Evolutionary conservation across 2,329 filamentous ascomycete species (phyloP), one percentile per base, ranked within the genome.

Genomic region (Albifimbria verrucaria): DNA sequence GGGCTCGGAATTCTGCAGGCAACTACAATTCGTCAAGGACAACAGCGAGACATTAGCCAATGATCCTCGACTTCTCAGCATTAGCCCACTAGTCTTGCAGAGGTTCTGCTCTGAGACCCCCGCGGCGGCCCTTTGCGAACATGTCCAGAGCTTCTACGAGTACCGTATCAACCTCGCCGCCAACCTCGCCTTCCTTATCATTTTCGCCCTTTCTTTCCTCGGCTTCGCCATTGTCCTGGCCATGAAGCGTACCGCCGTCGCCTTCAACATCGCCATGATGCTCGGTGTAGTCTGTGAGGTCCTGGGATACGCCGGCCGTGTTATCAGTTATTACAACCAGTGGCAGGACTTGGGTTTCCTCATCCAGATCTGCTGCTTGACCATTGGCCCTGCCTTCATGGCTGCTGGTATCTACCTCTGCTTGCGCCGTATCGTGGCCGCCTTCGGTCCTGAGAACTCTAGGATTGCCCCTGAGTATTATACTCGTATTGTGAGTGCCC

Each of bases 361-460:
- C 52, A 78, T 84, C 36, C 82, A 87, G 64, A 79, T 85, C 36
- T 77, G 81, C 62, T 82, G 78, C 57, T 72, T 89, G 52, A 88
- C 85, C 3, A 78, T 88, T 54, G 85, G 75, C 0, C 85, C 86
- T 0, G 84, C 84, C 1, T 88, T 87, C 62, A 74, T 87, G 64
- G 78, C 82, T 9, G 85, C 82, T 1, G 81, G 77, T 2, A 77
- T 88, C 41, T 89, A 89, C 62, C 70, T 89, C 49, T 85, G 81
- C 55, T 70, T 88, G 48, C 65, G 76, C 11, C 68, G 73, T 39
- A 78, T 81, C 55, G 77, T 80, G 11, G 67, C 69, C 47, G 74
- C 71, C 1, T 78, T 77, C 58, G 77, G 77, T 0, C 64, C 71
- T 0, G 72, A 77, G 60, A 76, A 78, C 61, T 79, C 75, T n/a